Conservation (phyloP, 2,329 filamentous ascomycete species). For the Diaporthe vaccinii region DNA sequence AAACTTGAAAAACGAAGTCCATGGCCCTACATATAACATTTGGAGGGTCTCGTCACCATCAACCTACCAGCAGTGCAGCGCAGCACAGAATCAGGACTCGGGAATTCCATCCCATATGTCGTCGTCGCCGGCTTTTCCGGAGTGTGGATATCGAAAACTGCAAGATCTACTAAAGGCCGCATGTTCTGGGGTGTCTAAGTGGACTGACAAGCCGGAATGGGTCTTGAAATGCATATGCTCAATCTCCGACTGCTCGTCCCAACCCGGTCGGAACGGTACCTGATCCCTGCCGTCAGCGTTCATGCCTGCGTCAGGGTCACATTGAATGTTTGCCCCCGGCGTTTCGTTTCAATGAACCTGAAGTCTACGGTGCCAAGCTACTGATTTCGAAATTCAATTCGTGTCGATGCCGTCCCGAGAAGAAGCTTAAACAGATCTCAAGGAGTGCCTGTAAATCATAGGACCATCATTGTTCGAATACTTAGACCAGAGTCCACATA, state of each 20-base stretch:
- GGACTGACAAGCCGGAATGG: constrained; percentile 4
- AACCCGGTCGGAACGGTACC: not conserved
- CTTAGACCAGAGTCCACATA: not conserved
- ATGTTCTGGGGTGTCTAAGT: constrained; percentile 9
- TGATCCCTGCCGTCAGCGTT: not conserved
- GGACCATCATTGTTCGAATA: not conserved
- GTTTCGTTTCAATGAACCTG: constrained; percentile 17
- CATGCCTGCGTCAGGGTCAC: constrained; percentile 9
- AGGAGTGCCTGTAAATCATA: not conserved
- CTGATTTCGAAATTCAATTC: not conserved
- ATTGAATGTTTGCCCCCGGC: not conserved
- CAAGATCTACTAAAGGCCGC: constrained; percentile 13
- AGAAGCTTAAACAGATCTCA: not conserved
- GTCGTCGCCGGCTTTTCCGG: constrained; percentile 26
- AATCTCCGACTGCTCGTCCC: constrained; percentile 12
- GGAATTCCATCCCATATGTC: constrained; percentile 21
- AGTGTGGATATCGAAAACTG: not conserved
- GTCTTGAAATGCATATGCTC: constrained; percentile 17
- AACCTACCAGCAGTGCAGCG: not conserved
- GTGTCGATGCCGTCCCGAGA: not conserved
- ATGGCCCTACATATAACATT: not conserved
- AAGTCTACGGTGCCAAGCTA: not conserved
- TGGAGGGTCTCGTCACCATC: not conserved
- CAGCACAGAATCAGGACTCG: not conserved
- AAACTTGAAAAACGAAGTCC: not conserved